A percentile compares a stretch with the other conserved stretches of the same genome.
These are phyloP conservation scores for Picea sitchensis DNA, from an alignment of 75 land plant species.

Conservation along the genomic window DNA sequence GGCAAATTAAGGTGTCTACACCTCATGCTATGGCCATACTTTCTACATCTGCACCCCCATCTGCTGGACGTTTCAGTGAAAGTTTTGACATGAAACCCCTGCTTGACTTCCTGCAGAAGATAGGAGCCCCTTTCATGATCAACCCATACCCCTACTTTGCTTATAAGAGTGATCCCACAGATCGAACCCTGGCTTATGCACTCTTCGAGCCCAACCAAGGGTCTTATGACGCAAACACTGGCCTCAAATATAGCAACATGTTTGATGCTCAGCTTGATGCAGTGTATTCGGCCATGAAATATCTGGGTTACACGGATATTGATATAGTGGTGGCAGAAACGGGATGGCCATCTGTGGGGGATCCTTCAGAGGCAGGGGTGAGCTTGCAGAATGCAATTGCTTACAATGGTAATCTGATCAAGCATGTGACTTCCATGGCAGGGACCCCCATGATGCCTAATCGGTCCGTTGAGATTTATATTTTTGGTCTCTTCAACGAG, in stretches of 20 bases:
- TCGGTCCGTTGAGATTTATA: conserved; percentile 39
- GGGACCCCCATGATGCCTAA: conserved; percentile 81
- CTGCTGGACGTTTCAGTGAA: conserved; percentile 41
- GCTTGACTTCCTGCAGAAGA: conserved; percentile 49
- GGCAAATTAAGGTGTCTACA: conserved; percentile 51
- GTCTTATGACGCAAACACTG: conserved; percentile 26
- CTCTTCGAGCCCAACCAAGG: conserved; percentile 55
- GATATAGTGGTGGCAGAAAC: conserved; percentile 73
- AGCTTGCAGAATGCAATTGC: conserved; percentile 33
- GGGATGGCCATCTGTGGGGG: conserved; percentile 70
- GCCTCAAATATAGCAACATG: conserved; percentile 59
- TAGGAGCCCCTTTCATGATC: conserved; percentile 52
- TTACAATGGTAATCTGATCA: conserved; percentile 59
- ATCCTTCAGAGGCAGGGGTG: conserved; percentile 22
- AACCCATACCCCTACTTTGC: conserved; percentile 87
- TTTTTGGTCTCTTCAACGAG: conserved; percentile 87
- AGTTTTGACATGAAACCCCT: conserved; percentile 37
- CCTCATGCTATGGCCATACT: conserved; percentile 57
- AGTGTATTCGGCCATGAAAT: conserved; percentile 48
- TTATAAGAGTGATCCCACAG: conserved; percentile 40
- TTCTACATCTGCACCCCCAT: conserved; percentile 61
- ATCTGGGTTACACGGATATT: conserved; percentile 56
- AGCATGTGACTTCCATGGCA: conserved; percentile 50
- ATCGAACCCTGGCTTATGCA: conserved; percentile 48
- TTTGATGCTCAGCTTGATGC: conserved; percentile 72